phyloP scores from a whole-genome alignment of 2,329 filamentous ascomycete species.

The Phaeophleospora eucalypticola region DNA sequence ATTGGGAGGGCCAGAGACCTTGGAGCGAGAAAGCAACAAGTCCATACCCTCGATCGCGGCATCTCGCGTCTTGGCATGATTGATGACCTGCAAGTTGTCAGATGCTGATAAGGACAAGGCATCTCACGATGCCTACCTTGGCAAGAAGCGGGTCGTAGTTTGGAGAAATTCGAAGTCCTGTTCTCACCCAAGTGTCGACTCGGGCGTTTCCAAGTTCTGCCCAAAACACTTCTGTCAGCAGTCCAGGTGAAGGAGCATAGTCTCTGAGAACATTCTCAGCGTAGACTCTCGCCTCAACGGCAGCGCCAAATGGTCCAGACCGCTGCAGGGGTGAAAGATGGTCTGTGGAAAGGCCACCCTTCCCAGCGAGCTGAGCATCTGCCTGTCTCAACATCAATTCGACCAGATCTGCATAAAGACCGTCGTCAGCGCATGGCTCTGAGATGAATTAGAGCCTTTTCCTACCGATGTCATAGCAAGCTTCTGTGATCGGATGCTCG shows the following conservation, averaged over 20 bases:
- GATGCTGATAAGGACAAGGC: background rate
- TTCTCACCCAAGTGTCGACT: constrained; percentile 62
- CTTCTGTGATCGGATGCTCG: constrained; percentile 56
- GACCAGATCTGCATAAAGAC: too few relatives aligned
- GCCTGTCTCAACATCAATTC: constrained; percentile 55
- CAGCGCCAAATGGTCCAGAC: constrained; percentile 41
- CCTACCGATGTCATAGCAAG: constrained; percentile 52
- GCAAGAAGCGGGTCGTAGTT: constrained; percentile 47
- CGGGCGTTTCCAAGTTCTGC: constrained; percentile 45
- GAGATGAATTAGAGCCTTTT: too few relatives aligned
- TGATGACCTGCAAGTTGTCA: constrained; percentile 42
- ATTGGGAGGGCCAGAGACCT: constrained; percentile 52
- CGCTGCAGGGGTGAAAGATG: constrained; percentile 43
- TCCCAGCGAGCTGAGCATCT: constrained; percentile 46
- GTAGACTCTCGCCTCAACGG: constrained; percentile 54
- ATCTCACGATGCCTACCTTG: constrained; percentile 7
- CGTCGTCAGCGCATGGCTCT: too few relatives aligned
- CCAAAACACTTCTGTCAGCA: constrained; percentile 56
- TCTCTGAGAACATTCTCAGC: constrained; percentile 57
- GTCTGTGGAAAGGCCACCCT: constrained; percentile 41
- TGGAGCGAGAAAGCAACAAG: constrained; percentile 42
- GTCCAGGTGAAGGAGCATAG: constrained; percentile 57
- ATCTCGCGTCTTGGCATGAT: constrained; percentile 42
- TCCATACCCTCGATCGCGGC: constrained; percentile 45
- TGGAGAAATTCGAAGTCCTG: constrained; percentile 54